phyloP scores from a whole-genome alignment of 345 rosid genomes.

The Cochlearia excelsa region DNA sequence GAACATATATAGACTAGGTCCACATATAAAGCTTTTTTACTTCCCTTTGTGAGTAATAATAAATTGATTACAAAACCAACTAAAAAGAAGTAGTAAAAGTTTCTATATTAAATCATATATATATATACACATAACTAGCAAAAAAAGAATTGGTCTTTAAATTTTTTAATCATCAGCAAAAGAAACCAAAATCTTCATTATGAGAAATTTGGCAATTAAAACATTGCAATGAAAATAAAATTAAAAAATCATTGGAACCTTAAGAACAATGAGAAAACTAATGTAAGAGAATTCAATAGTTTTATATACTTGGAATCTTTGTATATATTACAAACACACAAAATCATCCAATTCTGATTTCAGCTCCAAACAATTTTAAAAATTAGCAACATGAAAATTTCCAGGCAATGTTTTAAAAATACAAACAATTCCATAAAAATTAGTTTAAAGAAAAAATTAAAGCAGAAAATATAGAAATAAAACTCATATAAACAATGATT shows the following conservation, averaged over 20 bases:
- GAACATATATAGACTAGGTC: conserved; percentile 27
- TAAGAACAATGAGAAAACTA: background rate
- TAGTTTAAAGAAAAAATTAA: background rate
- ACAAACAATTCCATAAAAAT: conserved; percentile 14
- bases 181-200: too few relatives aligned
- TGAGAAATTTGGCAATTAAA: too few relatives aligned
- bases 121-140: background rate
- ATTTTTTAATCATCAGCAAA: conserved; percentile 1
- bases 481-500: background rate
- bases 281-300: background rate
- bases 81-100: conserved; percentile 1
- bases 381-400: background rate
- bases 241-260: background rate
- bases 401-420: conserved; percentile 1
- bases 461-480: background rate
- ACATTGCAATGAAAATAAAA: too few relatives aligned
- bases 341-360: conserved; percentile 3
- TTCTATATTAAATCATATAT: conserved; percentile 13
- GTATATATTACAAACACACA: background rate
- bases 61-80: conserved; percentile 19
- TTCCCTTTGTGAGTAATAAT: background rate
- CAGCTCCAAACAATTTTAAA: conserved; percentile 18
- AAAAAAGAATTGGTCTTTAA: conserved; percentile 3
- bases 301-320: background rate
- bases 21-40: conserved; percentile 23